Base-by-base conservation (phyloP, 2,329 filamentous ascomycete genomes). In the Fusarium globosum region DNA sequence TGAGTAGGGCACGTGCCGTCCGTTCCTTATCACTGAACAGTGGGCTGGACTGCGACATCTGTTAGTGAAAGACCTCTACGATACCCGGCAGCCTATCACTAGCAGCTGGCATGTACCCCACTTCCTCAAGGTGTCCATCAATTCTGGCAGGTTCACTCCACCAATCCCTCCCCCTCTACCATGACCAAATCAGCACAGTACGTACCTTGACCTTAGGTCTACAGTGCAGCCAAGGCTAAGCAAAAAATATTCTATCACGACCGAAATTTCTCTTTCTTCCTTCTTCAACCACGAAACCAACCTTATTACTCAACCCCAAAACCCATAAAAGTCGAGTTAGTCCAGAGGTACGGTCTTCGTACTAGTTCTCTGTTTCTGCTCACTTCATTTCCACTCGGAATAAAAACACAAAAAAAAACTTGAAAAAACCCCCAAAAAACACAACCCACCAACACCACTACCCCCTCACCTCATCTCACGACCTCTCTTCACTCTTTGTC, bases 391-490 rank as follows among this genome's bases (percentile, higher is more conserved):
- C 80, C 82, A 83, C 81, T 82, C 81, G 83, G 70, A 80, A 85
- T 84, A 88, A 88, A 88, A 83, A 82, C 83, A 83, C 79, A 82
- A 87, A 89, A 90, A 90, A 90, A 90, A 89, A 79, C 80, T 83
- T 84, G 86, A 88, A 90, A 89, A 83, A 82, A 82, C 74, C 80
- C 80, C 80, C 84, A 84, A 88, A 90, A 87, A 84, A 90, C 71
- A 69, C 75, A 74, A 72, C 74, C 70, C 65, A 71, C 71, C 71
- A 55, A 55, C 36, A 55, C 51, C 51, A 41, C 35, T 28, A 73
- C 74, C 76, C 69, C 71, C 65, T 68, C 72, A 68, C 71, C 65
- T 68, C 72, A 65, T 62, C 66, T 68, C 73, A 68, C 57, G 66
- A 68, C 67, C 67, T 41, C 61, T 60, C 45, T 42, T 59, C 49